Evolutionary conservation across 805 yeast species (phyloP), one percentile per base, ranked within the genome.

Genomic region (Hanseniaspora opuntiae): DNA sequence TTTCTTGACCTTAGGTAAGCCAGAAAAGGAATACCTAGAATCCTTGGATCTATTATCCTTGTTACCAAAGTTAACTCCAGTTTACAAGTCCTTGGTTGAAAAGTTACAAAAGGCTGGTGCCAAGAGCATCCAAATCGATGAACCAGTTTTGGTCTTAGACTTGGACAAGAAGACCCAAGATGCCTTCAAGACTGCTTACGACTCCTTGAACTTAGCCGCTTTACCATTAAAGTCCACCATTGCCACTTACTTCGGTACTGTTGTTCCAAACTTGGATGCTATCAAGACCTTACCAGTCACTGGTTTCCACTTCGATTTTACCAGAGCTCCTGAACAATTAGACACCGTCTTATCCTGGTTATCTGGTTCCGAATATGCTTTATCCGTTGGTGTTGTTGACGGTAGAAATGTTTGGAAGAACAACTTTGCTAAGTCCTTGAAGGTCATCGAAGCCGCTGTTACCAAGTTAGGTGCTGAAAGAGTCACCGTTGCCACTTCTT

Each of bases 351-450:
- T 78, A 57, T 73, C 77, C 56, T 74, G 84, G 65, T 73, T 90
- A 56, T 68, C 76, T 61, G 78, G 74, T 59, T 95, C 93, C 77
- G 12, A 46, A 30, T 49, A 49, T 35, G 74, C 76, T 59, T 77
- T 93, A 68, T 90, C 97, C 58, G 96, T 84, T 61, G 98, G 98
- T 86, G 79, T 93, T 65, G 89, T 93, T 66, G 94, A 88, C 67
- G 98, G 98, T 75, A 88, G 98, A 81, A 93, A 93, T 83, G 87
- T 93, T 75, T 93, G 98, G 98, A 93, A 93, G 81, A 84, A 95
- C 72, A 84, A 93, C 78, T 86, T 84, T 68, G 71, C 93, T 67
- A 81, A 81, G 74, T 94, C 98, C 62, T 74, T 88, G 67, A 85
- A 73, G 59, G 68, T 84, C 60, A 95, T 87, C 64, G 75, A 83